Evolutionary conservation across 306 rosid species (phyloP), one percentile per base, ranked within the genome.

Genomic region (Vicia villosa): DNA sequence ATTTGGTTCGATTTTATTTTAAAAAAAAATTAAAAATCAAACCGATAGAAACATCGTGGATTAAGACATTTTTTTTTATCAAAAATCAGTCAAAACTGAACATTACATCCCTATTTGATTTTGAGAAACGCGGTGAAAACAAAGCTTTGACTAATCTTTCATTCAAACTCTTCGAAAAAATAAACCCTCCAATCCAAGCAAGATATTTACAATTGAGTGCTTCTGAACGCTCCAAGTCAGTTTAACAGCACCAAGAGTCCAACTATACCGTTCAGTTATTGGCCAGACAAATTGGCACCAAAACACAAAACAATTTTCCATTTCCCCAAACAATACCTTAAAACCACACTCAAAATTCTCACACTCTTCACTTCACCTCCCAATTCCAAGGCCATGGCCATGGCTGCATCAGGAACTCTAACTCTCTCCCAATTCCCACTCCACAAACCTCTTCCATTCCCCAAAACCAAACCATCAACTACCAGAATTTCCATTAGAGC

Each of bases 391-490:
- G 60, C 49, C 80, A 90, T 88, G 96, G 91, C 88, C 81, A 90
- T 94, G 99, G 96, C 87, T 34, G 87, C 84, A 24, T 82, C 74
- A 36, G 86, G 74, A 74, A 79, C 88, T 64, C 74, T 87, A 1
- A 81, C 63, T 74, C 72, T 87, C 42, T 54, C 85, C 1, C 84
- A 80, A 28, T 51, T 76, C 66, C 55, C 83, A 37, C 60, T 79
- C 73, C 58, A 66, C 37, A 49, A 75, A 43, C 77, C 86, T 22
- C 4, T 86, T 71, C 65, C 86, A 1, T 64, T 64, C 60, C 80
- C 84, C 5, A 78, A 54, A 5, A 80, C 49, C 50, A 80, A 60
- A 72, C 32, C 19, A 32, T 69, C 81, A 32, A 83, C 72, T 56
- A 26, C 38, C 10, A 79, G 73, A 21, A n/a, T 83, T 1, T 82